phyloP scores from a whole-genome alignment of 2,329 filamentous ascomycete genomes.

The Nemania sp. region DNA sequence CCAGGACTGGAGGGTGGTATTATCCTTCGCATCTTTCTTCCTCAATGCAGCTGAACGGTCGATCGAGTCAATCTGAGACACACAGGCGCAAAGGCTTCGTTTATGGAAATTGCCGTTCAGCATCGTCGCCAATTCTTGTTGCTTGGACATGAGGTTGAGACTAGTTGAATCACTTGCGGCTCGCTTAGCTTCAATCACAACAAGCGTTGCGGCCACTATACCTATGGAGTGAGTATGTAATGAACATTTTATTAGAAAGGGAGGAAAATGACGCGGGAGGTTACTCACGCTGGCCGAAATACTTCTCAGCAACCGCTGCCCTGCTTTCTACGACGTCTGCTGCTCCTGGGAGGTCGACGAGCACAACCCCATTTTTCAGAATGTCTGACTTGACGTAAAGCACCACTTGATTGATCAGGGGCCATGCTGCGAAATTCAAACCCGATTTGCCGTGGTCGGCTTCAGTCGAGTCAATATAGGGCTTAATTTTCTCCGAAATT shows the following conservation, averaged over 20 bases:
- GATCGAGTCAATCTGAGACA: slow-evolving; percentile 41
- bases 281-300: slow-evolving; percentile 17
- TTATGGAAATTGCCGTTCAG: slow-evolving; percentile 37
- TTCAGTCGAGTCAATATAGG: slow-evolving; percentile 37
- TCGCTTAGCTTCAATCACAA: slow-evolving; percentile 36
- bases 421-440: slow-evolving; percentile 41
- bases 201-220: slow-evolving; percentile 38
- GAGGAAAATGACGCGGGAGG: too few species aligned
- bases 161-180: slow-evolving; percentile 37
- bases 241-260: too few species aligned
- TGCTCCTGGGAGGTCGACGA: slow-evolving; percentile 60
- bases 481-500: slow-evolving; percentile 31
- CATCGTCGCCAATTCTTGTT: slow-evolving; percentile 36
- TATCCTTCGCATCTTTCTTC: slow-evolving; percentile 9
- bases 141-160: slow-evolving; percentile 32
- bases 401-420: slow-evolving; percentile 43
- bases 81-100: slow-evolving; percentile 33
- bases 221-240: too few species aligned
- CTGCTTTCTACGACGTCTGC: slow-evolving; percentile 46
- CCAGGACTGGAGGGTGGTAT: slow-evolving; percentile 3
- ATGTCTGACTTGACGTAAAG: slow-evolving; percentile 52
- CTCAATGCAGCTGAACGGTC: slow-evolving; percentile 19
- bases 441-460: slow-evolving; percentile 17
- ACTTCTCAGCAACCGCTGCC: slow-evolving; percentile 29
- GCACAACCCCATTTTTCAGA: slow-evolving; percentile 52